Evolutionary conservation across 257 asterid genomes (phyloP).

Genomic region (Prunella vulgaris): DNA sequence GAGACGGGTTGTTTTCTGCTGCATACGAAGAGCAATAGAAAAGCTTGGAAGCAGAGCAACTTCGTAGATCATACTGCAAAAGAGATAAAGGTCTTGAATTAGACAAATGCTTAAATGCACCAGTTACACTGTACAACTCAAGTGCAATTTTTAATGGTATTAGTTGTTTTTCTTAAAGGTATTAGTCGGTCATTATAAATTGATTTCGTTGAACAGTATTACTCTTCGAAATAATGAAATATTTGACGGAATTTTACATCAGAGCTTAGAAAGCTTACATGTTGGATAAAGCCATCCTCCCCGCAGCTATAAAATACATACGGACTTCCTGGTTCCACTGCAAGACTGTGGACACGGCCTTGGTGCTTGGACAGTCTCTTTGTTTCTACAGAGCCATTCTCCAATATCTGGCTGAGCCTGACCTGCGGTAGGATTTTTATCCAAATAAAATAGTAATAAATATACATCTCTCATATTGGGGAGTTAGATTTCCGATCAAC

Average conservation of each 20-base stretch:
- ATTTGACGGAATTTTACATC: neutral
- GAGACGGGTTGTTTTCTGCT: constrained; percentile 31
- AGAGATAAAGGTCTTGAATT: constrained; percentile 13
- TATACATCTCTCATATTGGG: neutral
- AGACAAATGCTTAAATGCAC: neutral
- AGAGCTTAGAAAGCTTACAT: constrained; percentile 39
- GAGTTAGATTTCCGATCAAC: constrained; percentile 1
- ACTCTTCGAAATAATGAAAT: neutral
- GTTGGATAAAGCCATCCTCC: constrained; percentile 79
- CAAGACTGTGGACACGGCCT: constrained; percentile 77
- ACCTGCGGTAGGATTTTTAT: constrained; percentile 42
- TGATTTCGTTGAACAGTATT: too few species aligned
- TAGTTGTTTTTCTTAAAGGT: too few species aligned
- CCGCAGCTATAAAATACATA: constrained; percentile 75
- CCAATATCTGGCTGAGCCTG: constrained; percentile 57
- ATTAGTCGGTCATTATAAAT: too few species aligned
- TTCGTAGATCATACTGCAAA: constrained; percentile 82
- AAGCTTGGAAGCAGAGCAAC: constrained; percentile 56
- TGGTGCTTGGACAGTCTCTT: constrained; percentile 59
- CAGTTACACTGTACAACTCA: too few species aligned
- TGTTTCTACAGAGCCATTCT: constrained; percentile 62
- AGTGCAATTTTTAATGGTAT: too few species aligned
- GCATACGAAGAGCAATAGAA: constrained; percentile 46
- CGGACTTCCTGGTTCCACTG: constrained; percentile 84
- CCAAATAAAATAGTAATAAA: neutral